These are phyloP conservation scores for Malbranchea cinnamomea DNA, from an alignment of 2,329 filamentous ascomycete genomes.

Conservation along the genomic window DNA sequence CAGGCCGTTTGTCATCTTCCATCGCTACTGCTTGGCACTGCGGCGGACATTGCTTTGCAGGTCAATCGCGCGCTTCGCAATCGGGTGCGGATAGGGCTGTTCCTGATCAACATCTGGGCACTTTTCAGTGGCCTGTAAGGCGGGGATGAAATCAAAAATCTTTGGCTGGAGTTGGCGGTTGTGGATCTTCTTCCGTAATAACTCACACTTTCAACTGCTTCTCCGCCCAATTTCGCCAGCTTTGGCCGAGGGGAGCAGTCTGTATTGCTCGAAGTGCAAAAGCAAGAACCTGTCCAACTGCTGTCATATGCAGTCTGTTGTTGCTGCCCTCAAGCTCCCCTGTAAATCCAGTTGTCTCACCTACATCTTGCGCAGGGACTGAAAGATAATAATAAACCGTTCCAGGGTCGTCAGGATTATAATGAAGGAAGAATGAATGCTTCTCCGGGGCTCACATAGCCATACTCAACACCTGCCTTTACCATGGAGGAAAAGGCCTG, in stretches of 20 bases:
- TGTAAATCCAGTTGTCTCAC: constrained; percentile 12
- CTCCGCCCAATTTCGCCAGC: constrained; percentile 11
- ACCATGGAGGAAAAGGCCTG: constrained; percentile 39
- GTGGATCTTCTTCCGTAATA: constrained; percentile 13
- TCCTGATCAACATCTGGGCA: constrained; percentile 3
- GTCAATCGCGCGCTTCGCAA: constrained; percentile 5
- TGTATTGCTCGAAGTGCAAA: constrained; percentile 17
- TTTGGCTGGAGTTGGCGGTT: constrained; percentile 6
- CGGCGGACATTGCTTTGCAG: constrained; percentile 3
- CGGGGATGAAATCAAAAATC: constrained; percentile 4
- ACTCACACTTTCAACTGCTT: constrained; percentile 12
- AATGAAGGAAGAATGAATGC: constrained; percentile 31
- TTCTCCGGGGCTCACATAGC: constrained; percentile 30
- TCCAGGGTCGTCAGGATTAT: constrained; percentile 16
- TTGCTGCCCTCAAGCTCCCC: constrained; percentile 1
- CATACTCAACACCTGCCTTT: constrained; percentile 29
- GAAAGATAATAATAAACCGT: constrained; percentile 20
- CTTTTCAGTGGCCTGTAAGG: constrained; percentile 4
- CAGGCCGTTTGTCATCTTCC: constrained; percentile 7
- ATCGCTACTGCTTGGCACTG: constrained; percentile 2
- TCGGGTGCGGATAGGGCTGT: constrained; percentile 7
- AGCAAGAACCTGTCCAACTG: constrained; percentile 17
- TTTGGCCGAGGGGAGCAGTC: constrained; percentile 7
- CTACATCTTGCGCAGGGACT: constrained; percentile 18
- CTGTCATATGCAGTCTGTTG: constrained; percentile 18